These are phyloP conservation scores for Paecilomyces niveus DNA, from an alignment of 2,329 filamentous ascomycete genomes.

Conservation along the genomic window DNA sequence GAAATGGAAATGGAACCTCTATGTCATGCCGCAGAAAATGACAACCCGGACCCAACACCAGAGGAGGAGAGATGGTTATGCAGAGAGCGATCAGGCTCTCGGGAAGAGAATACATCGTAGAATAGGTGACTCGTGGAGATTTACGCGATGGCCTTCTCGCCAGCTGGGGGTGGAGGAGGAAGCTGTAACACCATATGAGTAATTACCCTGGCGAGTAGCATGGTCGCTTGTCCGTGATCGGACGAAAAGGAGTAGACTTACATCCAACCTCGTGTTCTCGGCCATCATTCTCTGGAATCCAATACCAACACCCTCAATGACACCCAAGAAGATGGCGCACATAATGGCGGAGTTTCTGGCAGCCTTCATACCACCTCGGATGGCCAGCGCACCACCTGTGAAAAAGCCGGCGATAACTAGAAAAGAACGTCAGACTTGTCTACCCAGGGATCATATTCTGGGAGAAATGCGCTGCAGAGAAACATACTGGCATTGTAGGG, in stretches of 20 bases:
- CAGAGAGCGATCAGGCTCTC: constrained; percentile 5
- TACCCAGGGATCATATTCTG: not conserved
- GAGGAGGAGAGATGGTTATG: constrained; percentile 28
- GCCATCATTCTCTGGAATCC: constrained; percentile 93
- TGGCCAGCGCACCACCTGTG: constrained; percentile 83
- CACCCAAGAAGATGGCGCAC: constrained; percentile 85
- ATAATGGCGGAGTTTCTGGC: constrained; percentile 94
- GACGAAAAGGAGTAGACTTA: constrained; percentile 26
- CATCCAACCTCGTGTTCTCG: constrained; percentile 76
- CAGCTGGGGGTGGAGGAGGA: constrained; percentile 28
- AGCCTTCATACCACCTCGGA: constrained; percentile 85
- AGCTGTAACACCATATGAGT: constrained; percentile 14
- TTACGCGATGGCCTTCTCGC: constrained; percentile 31
- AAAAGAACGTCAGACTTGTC: not conserved
- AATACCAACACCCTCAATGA: constrained; percentile 96
- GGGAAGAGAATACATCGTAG: constrained; percentile 11
- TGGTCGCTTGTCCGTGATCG: not conserved
- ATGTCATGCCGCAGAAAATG: constrained; percentile 28
- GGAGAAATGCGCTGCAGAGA: not conserved
- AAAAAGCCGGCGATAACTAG: constrained; percentile 88
- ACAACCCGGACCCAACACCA: constrained; percentile 30
- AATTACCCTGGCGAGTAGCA: not conserved
- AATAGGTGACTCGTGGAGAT: constrained; percentile 2
- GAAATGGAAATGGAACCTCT: constrained; percentile 20
- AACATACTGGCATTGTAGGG: constrained; percentile 80